Evolutionary conservation across 2,329 filamentous ascomycete genomes (phyloP), one percentile per base, ranked within the genome.

Genomic region (Graphilbum sp.): DNA sequence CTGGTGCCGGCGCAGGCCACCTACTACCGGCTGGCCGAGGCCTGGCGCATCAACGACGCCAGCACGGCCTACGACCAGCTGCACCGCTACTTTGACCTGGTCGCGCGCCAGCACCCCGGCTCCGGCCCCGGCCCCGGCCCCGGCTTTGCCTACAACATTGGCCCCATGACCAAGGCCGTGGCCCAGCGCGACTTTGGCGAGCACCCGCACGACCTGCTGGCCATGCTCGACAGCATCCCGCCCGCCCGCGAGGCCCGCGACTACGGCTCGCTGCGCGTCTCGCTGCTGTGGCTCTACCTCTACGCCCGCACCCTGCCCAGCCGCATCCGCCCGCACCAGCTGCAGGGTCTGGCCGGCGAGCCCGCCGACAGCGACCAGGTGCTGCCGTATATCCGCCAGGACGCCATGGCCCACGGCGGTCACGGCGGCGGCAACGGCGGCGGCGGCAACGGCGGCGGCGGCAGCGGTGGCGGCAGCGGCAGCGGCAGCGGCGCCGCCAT

Each of bases 171-270:
- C 52, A 70, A 95, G 41, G 88, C 87, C 4, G 84, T 95, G 25
- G 69, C 96, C 5, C 88, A 98, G 52, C 84, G 87, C 15, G 90
- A 96, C 54, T 96, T 96, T 61, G 87, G 87, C 34, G 94, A 84
- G 52, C 79, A 86, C 54, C 72, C 75, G 31, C 87, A 96, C 58
- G 88, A 88, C 6, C 71, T 96, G n/a, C 74, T 84, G 11, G 83
- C 88, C 12, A 94, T 98, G 76, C 76, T 93, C 32, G 90, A 96
- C 55, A 87, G 88, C 0, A 86, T 98, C 25, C 79, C 87, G 0
- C 93, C 86, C n/a, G 90, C 90, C 1, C 68, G 88, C 44, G 90
- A 96, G 56, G 93, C 92, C 47, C 79, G 86, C 46, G 90, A 98
- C 52, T 83, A 85, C 65, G 77, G 73, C 4, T 96, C 90, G 52